Base-by-base conservation (phyloP, 176 grass and related monocot species). In the Canna indica region DNA sequence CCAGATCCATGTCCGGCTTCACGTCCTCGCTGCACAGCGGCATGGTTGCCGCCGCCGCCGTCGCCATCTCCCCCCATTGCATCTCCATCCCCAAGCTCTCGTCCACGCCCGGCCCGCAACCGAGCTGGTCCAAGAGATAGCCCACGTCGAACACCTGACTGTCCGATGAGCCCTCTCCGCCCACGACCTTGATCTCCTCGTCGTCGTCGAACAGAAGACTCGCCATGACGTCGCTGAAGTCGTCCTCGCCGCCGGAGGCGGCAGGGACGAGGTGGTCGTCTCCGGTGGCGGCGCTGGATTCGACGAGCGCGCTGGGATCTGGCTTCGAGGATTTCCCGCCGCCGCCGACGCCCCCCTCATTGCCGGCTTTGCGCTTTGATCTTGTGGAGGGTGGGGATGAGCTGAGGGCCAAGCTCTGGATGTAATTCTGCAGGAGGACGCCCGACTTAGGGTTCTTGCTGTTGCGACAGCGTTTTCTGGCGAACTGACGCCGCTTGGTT, bases 371-470 rank as follows among this genome's bases (percentile, higher is more conserved):
- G 50, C 30, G 9, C 6, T 45, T 70, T 0, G 67, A 35, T 45
- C n/a, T 0, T 10, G 59, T 45, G 28, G 10, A 60, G 33, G 46
- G 44, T 30, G 81, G 79, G 74, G 48, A 71, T 38, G 64, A 56
- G 29, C 61, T 63, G 41, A 85, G 59, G 22, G 83, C 84, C 50
- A 99, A 81, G 84, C 77, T 81, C 62, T 81, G 79, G 77, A 99
- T 93, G 86, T 99, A 99, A 73, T 82, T 81, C 39, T 99, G 89
- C 0, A 99, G 84, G 60, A 99, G 75, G 14, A 80, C 81, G 7
- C 83, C 76, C 64, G 84, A 73, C n/a, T 81, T 82, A 12, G 82
- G 62, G 59, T 75, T 83, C 81, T 81, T 87, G 59, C 78, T 83
- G 78, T 67, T 83, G 25, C 26, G 36, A 22, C 86, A 84, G 64